These are phyloP conservation scores for Aspergillus ibericus DNA, from an alignment of 2,329 filamentous ascomycete species.

Conservation along the genomic window DNA sequence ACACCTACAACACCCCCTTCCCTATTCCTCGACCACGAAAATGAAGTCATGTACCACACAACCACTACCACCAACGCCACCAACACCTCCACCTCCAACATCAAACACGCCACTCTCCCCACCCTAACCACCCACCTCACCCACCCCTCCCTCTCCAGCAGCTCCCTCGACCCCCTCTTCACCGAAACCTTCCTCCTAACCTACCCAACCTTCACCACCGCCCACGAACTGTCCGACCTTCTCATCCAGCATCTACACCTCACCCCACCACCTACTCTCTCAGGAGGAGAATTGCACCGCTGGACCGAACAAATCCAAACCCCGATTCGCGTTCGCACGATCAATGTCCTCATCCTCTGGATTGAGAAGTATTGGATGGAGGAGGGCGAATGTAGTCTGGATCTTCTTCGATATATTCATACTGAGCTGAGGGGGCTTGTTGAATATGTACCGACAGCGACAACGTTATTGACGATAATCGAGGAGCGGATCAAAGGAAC, in stretches of 20 bases:
- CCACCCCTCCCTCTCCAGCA: slow-evolving; percentile 93
- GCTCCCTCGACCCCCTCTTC: slow-evolving; percentile 87
- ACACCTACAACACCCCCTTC: slow-evolving; percentile 46
- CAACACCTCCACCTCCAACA: too few relatives aligned
- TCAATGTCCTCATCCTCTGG: slow-evolving; percentile 98
- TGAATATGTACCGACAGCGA: too few relatives aligned
- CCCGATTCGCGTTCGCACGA: slow-evolving; percentile 88
- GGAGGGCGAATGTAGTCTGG: slow-evolving; percentile 65
- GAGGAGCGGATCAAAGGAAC: too few relatives aligned
- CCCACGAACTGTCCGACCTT: slow-evolving; percentile 86
- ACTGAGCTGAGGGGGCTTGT: slow-evolving; percentile 60
- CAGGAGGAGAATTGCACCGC: slow-evolving; percentile 70
- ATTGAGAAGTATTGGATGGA: slow-evolving; percentile 99
- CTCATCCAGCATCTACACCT: slow-evolving; percentile 88
- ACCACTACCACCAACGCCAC: too few relatives aligned
- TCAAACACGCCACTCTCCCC: slow-evolving; percentile 85
- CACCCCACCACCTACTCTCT: slow-evolving; percentile 82
- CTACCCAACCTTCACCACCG: slow-evolving; percentile 90
- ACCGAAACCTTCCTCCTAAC: slow-evolving; percentile 99
- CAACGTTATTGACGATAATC: too few relatives aligned
- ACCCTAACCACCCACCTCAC: slow-evolving; percentile 93
- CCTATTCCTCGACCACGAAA: slow-evolving; percentile 80
- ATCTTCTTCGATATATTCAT: slow-evolving; percentile 84
- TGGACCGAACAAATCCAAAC: slow-evolving; percentile 97
- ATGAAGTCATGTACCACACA: slow-evolving; percentile 83